Evolutionary conservation across 2,329 filamentous ascomycete genomes (phyloP).

Genomic region (Juglanconis oblonga): DNA sequence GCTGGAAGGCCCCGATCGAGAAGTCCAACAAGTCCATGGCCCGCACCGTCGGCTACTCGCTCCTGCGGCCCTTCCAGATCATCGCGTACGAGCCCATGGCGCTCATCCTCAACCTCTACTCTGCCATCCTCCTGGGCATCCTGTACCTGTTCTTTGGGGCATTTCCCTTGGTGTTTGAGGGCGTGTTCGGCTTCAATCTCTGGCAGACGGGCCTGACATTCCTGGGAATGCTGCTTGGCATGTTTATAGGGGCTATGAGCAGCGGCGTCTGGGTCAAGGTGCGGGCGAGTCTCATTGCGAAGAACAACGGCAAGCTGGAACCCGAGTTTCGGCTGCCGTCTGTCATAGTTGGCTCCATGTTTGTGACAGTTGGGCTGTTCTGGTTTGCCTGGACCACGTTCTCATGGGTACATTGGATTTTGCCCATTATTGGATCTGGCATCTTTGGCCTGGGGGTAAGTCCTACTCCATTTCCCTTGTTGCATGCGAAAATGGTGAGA

Average conservation of each 20-base stretch:
- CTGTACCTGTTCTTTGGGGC: constrained; percentile 90
- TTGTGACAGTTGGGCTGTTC: constrained; percentile 81
- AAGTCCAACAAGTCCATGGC: constrained; percentile 65
- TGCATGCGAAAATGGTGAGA: not conserved
- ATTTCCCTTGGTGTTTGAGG: constrained; percentile 75
- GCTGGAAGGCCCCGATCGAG: constrained; percentile 77
- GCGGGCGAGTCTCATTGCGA: constrained; percentile 54
- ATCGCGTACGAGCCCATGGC: constrained; percentile 83
- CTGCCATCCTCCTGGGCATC: constrained; percentile 81
- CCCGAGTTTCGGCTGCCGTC: constrained; percentile 84
- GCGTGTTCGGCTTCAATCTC: constrained; percentile 71
- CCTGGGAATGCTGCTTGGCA: constrained; percentile 66
- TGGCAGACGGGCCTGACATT: constrained; percentile 82
- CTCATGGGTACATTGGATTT: constrained; percentile 70
- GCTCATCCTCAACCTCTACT: constrained; percentile 75
- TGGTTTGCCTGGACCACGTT: constrained; percentile 87
- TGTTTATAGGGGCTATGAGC: constrained; percentile 59
- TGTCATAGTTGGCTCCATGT: constrained; percentile 67
- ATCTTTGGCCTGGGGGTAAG: constrained; percentile 70
- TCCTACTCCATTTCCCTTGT: constrained; percentile 19
- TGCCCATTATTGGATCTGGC: constrained; percentile 68
- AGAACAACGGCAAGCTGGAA: constrained; percentile 61
- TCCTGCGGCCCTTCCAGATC: constrained; percentile 73
- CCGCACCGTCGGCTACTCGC: constrained; percentile 55
- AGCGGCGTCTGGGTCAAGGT: constrained; percentile 66